Percentiles rank a stretch among this genome's conserved stretches.
phyloP scores from a whole-genome alignment of 805 yeast genomes.

The Scheffersomyces lignosus region DNA sequence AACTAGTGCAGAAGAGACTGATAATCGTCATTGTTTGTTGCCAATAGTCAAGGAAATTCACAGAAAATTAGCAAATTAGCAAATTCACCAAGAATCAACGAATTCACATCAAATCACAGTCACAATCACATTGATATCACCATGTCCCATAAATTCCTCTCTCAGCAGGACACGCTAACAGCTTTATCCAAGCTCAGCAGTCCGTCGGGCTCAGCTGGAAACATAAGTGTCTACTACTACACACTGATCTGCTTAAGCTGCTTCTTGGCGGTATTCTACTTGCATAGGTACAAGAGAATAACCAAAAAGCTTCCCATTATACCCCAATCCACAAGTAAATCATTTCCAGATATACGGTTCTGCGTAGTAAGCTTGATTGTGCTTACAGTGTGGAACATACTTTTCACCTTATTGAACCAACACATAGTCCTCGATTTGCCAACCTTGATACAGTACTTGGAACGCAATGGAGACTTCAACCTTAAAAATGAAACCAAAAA shows the following conservation, averaged over 20 bases:
- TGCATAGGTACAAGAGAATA: constrained; percentile 5
- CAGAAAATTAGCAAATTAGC: too few species aligned
- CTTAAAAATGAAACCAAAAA: constrained; percentile 2
- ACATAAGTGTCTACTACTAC: neutral
- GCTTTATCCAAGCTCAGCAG: constrained; percentile 4
- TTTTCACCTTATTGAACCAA: neutral
- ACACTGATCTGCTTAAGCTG: neutral
- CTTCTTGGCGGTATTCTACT: constrained; percentile 2
- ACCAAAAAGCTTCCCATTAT: constrained; percentile 3
- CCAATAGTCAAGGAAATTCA: too few species aligned
- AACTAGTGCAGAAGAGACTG: too few species aligned
- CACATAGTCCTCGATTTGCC: constrained; percentile 4
- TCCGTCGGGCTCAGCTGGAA: neutral
- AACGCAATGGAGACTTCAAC: neutral
- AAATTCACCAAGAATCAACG: too few species aligned
- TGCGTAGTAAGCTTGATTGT: neutral
- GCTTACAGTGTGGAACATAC: neutral
- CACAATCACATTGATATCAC: too few species aligned
- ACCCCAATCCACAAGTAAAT: neutral
- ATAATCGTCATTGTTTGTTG: too few species aligned
- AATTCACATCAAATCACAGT: too few species aligned
- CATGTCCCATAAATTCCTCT: too few species aligned
- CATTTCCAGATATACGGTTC: neutral
- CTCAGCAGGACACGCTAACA: constrained; percentile 1
- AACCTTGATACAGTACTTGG: constrained; percentile 1